Evolutionary conservation across 345 rosid species (phyloP).

Genomic region (Arabis alpina): DNA sequence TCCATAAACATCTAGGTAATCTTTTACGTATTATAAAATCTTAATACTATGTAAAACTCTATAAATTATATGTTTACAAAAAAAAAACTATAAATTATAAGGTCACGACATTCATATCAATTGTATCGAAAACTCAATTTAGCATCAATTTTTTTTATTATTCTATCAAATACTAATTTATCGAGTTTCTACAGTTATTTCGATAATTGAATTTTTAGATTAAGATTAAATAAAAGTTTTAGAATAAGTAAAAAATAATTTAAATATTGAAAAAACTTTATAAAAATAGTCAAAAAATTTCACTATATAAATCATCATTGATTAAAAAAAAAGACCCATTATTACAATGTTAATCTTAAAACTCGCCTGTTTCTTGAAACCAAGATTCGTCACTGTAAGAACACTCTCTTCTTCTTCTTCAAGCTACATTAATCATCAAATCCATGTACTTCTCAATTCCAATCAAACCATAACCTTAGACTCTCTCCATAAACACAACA

Average conservation of each 20-base stretch:
- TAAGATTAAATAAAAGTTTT: neutral
- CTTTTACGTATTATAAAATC: neutral
- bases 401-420: constrained; percentile 36
- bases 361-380: constrained; percentile 32
- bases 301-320: neutral
- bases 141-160: no score
- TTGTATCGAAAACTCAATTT: no score
- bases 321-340: constrained; percentile 10
- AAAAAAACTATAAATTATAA: no score
- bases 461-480: constrained; percentile 31
- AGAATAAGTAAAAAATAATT: no score
- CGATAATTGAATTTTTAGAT: neutral
- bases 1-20: neutral
- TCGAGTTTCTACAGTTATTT: neutral
- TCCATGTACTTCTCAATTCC: constrained; percentile 41
- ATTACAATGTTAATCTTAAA: constrained; percentile 26
- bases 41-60: no score
- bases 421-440: constrained; percentile 48
- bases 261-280: neutral
- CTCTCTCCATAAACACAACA: constrained; percentile 52
- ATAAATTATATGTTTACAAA: no score
- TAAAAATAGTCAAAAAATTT: neutral
- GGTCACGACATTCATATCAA: no score
- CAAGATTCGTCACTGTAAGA: constrained; percentile 7
- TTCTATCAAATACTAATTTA: no score